These are phyloP conservation scores for Colletotrichum falcatum DNA, from an alignment of 2,329 filamentous ascomycete genomes.

Conservation along the genomic window DNA sequence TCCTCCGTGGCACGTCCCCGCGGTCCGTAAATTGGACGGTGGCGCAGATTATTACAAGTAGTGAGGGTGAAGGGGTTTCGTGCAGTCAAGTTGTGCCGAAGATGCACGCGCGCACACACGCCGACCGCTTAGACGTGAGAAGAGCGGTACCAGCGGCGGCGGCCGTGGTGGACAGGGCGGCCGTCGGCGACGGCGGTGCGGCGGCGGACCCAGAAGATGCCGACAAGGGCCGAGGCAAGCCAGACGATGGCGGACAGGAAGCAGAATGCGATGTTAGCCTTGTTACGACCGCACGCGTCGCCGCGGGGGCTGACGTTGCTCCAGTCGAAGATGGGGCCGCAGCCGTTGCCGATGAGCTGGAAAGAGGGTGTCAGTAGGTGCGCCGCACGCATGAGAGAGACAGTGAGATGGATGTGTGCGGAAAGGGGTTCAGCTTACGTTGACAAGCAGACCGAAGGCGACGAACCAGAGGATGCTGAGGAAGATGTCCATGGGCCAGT, in stretches of 20 bases:
- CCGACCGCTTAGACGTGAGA: conserved; percentile 54
- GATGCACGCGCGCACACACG: background rate
- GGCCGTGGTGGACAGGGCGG: conserved; percentile 46
- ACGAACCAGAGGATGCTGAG: conserved; percentile 78
- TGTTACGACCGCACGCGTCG: conserved; percentile 74
- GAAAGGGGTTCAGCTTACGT: conserved; percentile 62
- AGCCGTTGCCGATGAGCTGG: conserved; percentile 59
- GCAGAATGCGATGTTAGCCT: conserved; percentile 76
- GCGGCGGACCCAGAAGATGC: conserved; percentile 64
- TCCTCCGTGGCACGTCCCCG: background rate
- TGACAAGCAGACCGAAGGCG: conserved; percentile 74
- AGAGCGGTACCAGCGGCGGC: conserved; percentile 58
- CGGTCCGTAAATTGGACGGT: background rate
- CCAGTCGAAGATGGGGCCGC: conserved; percentile 72
- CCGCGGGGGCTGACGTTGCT: conserved; percentile 60
- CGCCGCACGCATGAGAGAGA: too few species aligned
- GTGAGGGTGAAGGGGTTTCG: background rate
- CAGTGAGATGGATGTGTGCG: background rate
- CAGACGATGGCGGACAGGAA: conserved; percentile 79
- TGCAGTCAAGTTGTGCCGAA: background rate
- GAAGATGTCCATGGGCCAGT: conserved; percentile 78
- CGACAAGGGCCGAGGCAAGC: conserved; percentile 73
- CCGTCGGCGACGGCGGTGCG: conserved; percentile 48
- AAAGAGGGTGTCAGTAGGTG: background rate
- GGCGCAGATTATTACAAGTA: background rate